Base-by-base conservation (phyloP, 2,329 filamentous ascomycete genomes). In the Pseudogymnoascus sp. region DNA sequence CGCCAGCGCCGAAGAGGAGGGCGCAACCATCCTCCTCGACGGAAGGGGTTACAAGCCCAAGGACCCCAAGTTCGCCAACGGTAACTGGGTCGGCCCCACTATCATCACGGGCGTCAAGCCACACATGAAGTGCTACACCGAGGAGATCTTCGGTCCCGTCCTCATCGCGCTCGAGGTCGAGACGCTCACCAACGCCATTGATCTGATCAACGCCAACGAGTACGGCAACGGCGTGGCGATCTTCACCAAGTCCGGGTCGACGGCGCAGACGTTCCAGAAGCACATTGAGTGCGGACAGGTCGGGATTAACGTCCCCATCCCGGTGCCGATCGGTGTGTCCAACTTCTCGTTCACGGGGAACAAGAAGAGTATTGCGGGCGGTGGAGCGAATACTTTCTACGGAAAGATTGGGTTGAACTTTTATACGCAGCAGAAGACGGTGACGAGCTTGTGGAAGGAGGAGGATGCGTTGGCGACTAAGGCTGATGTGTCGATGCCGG, bases 341-440 rank as follows among this genome's bases (percentile, higher is more conserved):
- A 87, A 88, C 81, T 88, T 88, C 76, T 86, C 82, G 62, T 88
- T 89, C 74, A 88, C 86, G 29, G 86, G 85, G 48, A 88, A 88
- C 79, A 93, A 99, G 87, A 92, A 89, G 82, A 91, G 87, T 71
- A 82, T 97, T 62, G 94, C 94, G 0, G 94, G 93, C 61, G 92
- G 92, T 60, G 93, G 94, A 64, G 89, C 90, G 37, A 96, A 85
- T 78, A 96, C 92, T 13, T 97, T 99, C 74, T 99, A 99, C 77
- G 94, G 94, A 67, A 89, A 90, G 76, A 90, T 92, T 0, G 94
- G 93, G 25, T 77, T 99, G 73, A 87, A 89, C 73, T 99, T 99
- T 74, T 97, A 96, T 77, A 99, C 94, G 2, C 94, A 97, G 78
- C 84, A 89, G 72, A 97, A 99, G 89, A 99, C 94, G 2, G 94